These are phyloP conservation scores for Backusella circina DNA, from an alignment of 192 early-diverging fungal species.

Conservation along the genomic window DNA sequence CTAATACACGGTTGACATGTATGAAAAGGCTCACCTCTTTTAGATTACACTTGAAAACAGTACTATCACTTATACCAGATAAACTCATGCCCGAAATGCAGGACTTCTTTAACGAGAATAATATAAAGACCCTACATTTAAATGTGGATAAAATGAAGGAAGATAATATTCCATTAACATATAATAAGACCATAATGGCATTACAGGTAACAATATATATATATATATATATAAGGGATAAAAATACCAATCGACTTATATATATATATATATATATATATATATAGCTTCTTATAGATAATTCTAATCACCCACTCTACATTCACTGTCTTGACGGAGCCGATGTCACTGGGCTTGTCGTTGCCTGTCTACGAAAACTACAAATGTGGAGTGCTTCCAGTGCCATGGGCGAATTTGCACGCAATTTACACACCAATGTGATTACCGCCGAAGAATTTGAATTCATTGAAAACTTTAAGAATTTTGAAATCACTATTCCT, in stretches of 20 bases:
- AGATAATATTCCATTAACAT: conserved; percentile 80
- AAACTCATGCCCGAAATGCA: conserved; percentile 55
- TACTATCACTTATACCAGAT: conserved; percentile 83
- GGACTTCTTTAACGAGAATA: conserved; percentile 59
- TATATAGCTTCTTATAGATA: conserved; percentile 75
- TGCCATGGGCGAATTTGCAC: conserved; percentile 67
- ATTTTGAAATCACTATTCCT: conserved; percentile 59
- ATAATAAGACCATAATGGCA: conserved; percentile 64
- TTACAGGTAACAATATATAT: conserved; percentile 56
- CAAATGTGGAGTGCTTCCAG: conserved; percentile 83
- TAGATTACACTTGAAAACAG: conserved; percentile 71
- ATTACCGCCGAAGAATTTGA: conserved; percentile 67
- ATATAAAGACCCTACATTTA: conserved; percentile 66
- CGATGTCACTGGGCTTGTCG: conserved; percentile 77
- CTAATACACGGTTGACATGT: too few species aligned
- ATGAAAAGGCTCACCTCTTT: neutral
- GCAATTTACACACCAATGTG: conserved; percentile 51
- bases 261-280: too few species aligned
- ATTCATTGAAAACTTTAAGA: conserved; percentile 74
- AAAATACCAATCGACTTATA: too few species aligned
- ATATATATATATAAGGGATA: too few species aligned
- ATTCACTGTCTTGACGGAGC: conserved; percentile 91
- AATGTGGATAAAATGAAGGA: conserved; percentile 78
- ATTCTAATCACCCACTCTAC: conserved; percentile 69
- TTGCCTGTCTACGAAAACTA: conserved; percentile 86